Percentiles rank a stretch among this genome's conserved stretches.
Conservation (phyloP, 441 rosid species). For the Syzygium syzygioides region DNA sequence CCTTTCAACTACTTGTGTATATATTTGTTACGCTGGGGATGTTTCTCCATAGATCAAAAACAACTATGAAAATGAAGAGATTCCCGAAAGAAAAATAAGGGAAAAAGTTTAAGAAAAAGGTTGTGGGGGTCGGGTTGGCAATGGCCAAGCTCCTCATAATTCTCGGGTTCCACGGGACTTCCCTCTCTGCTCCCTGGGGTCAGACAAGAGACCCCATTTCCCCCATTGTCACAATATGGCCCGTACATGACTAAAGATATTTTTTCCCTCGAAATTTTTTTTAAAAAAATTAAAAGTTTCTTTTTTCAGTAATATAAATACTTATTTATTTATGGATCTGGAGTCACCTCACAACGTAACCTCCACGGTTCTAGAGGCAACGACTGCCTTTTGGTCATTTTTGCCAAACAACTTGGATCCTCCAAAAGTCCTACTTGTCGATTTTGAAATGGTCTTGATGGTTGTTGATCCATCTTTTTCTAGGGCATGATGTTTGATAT, state of each 20-base stretch:
- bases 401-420: neutral
- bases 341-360: neutral
- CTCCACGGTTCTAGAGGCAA: neutral
- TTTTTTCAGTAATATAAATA: neutral
- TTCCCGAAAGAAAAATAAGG: neutral
- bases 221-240: neutral
- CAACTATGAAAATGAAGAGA: neutral
- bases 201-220: constrained; percentile 6
- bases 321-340: neutral
- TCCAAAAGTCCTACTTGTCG: neutral
- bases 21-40: neutral
- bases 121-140: neutral
- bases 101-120: neutral
- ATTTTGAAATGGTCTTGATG: neutral
- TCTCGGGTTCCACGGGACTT: neutral
- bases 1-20: neutral
- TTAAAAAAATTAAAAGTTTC: neutral
- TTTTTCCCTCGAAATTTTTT: neutral
- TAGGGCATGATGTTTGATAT: neutral
- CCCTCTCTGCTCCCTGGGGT: constrained; percentile 8
- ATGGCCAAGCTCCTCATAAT: neutral
- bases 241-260: neutral
- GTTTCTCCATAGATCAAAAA: neutral
- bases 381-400: neutral
- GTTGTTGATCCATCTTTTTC: neutral